phyloP scores from a whole-genome alignment of 805 yeast genomes.

The Candida montana region DNA sequence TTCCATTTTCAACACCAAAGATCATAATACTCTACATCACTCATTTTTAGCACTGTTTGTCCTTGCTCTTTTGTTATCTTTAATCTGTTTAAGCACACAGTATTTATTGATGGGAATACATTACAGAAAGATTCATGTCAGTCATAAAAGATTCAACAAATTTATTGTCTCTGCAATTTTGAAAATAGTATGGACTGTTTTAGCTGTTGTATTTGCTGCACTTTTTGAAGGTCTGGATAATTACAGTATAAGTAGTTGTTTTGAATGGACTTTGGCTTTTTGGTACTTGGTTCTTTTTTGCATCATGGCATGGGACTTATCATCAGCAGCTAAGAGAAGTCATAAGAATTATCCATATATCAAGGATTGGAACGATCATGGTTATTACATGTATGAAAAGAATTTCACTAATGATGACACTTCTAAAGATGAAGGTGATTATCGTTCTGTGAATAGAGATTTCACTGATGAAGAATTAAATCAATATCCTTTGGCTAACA shows the following conservation, averaged over 20 bases:
- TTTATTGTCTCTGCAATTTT: constrained; percentile 43
- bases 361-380: constrained; percentile 20
- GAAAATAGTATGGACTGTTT: constrained; percentile 60
- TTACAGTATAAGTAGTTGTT: constrained; percentile 29
- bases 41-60: constrained; percentile 73
- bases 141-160: constrained; percentile 33
- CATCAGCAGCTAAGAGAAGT: constrained; percentile 47
- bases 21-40: constrained; percentile 50
- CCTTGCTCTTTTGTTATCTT: constrained; percentile 53
- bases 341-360: constrained; percentile 22
- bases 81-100: constrained; percentile 39
- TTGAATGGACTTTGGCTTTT: constrained; percentile 87
- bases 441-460: constrained; percentile 9
- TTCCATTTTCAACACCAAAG: constrained; percentile 62
- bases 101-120: constrained; percentile 42
- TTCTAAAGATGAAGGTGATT: background rate
- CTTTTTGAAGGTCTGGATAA: constrained; percentile 50
- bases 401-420: constrained; percentile 13
- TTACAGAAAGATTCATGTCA: constrained; percentile 33
- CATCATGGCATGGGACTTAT: constrained; percentile 63
- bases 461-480: constrained; percentile 22
- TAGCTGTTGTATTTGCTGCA: constrained; percentile 64
- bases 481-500: constrained; percentile 16
- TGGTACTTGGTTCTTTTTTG: constrained; percentile 71
- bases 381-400: constrained; percentile 21